Evolutionary conservation across 2,329 filamentous ascomycete species (phyloP).

Genomic region (Fusarium acutatum): DNA sequence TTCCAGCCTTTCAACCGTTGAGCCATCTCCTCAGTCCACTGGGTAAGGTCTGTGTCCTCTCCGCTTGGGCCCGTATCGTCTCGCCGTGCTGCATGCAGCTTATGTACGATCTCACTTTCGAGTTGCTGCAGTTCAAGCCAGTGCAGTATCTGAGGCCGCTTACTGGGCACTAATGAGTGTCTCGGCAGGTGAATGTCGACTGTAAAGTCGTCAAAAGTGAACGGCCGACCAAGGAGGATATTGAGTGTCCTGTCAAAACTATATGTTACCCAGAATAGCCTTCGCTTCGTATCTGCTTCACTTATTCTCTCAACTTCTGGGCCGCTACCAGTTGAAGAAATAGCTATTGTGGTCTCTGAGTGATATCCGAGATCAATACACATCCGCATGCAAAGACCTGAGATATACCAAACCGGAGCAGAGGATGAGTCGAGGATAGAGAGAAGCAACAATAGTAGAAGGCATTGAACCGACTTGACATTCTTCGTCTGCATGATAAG

Average conservation of each 20-base stretch:
- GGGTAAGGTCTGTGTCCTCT: not conserved
- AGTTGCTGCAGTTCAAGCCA: slow-evolving; percentile 8
- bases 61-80: rapidly evolving
- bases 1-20: not conserved
- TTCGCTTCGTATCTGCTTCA: not conserved
- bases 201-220: slow-evolving; percentile 3
- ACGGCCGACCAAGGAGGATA: not conserved
- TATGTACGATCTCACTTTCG: not conserved
- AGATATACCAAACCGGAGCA: slow-evolving; percentile 15
- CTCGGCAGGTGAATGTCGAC: not conserved
- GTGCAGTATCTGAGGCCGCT: not conserved
- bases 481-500: slow-evolving; percentile 14
- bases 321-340: not conserved
- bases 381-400: slow-evolving; percentile 10
- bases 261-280: slow-evolving; percentile 5
- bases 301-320: rapidly evolving
- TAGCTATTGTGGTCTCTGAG: not conserved
- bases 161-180: not conserved
- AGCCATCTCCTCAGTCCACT: not conserved
- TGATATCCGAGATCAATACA: slow-evolving; percentile 12
- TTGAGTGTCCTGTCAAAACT: slow-evolving; percentile 5
- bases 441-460: not conserved
- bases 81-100: not conserved
- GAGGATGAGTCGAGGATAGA: slow-evolving; percentile 3
- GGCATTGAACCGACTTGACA: slow-evolving; percentile 2